Percentiles rank a stretch among this genome's conserved stretches.
Evolutionary conservation across 1,284 basidiomycete genomes (phyloP).

Genomic region (Bondarzewia mesenterica): DNA sequence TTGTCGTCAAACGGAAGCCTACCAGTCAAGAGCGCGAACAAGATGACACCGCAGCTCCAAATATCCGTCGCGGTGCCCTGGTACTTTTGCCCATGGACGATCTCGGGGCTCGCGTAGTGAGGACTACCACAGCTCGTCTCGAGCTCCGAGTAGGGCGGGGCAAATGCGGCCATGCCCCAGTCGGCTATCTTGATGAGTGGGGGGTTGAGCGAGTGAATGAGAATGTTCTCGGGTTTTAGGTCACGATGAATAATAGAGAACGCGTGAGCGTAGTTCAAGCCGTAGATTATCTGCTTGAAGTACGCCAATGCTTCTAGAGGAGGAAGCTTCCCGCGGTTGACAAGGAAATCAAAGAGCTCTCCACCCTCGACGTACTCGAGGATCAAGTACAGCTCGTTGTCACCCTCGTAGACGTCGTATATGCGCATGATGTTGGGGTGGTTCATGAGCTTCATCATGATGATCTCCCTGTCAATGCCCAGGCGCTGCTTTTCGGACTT

Average conservation of each 20-base stretch:
- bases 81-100: constrained; percentile 92
- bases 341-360: constrained; percentile 97
- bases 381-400: constrained; percentile 87
- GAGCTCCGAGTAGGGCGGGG: constrained; percentile 72
- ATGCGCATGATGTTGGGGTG: constrained; percentile 96
- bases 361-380: constrained; percentile 98
- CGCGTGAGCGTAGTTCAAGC: constrained; percentile 94
- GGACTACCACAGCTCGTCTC: constrained; percentile 97
- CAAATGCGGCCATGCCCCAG: constrained; percentile 98
- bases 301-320: constrained; percentile 83
- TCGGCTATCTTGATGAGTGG: constrained; percentile 96
- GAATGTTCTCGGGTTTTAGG: constrained; percentile 96
- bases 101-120: constrained; percentile 97
- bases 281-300: constrained; percentile 97
- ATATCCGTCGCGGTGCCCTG: constrained; percentile 92
- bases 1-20: constrained; percentile 87
- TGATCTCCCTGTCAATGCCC: constrained; percentile 94
- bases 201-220: constrained; percentile 77
- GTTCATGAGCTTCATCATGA: constrained; percentile 99
- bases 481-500: constrained; percentile 87
- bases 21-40: constrained; percentile 84
- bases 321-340: constrained; percentile 79
- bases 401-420: constrained; percentile 96
- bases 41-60: constrained; percentile 90
- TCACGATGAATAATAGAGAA: constrained; percentile 99